These are phyloP conservation scores for Eucalyptus leucophloia DNA, from an alignment of 345 rosid genomes.

Conservation along the genomic window DNA sequence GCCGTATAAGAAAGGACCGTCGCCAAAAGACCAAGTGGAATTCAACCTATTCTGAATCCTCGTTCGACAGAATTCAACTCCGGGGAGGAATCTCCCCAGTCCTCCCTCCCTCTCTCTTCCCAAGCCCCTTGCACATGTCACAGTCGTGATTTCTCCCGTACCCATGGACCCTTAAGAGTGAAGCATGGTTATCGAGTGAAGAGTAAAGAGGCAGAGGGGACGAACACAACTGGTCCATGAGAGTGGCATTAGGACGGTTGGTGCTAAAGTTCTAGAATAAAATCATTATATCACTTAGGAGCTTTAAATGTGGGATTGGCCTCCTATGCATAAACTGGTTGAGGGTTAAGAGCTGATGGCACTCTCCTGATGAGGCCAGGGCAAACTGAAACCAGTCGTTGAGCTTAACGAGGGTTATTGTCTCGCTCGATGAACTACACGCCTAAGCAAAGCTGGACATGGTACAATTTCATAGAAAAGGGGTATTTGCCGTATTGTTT, in stretches of 20 bases:
- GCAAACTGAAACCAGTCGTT: fast-evolving
- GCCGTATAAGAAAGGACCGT: background rate
- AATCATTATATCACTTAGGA: fast-evolving
- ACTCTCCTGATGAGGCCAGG: fast-evolving
- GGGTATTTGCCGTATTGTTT: fast-evolving
- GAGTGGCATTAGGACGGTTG: fast-evolving
- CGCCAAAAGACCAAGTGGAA: background rate
- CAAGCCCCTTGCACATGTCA: background rate
- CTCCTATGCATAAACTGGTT: too few relatives aligned
- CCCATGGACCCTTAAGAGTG: too few relatives aligned
- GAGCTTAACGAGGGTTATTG: too few relatives aligned
- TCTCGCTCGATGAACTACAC: too few relatives aligned
- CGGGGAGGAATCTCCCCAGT: background rate
- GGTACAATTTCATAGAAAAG: fast-evolving
- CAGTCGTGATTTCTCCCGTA: too few relatives aligned
- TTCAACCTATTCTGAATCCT: background rate
- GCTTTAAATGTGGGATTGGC: fast-evolving
- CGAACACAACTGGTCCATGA: fast-evolving
- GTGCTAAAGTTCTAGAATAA: fast-evolving
- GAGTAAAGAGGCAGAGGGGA: fast-evolving
- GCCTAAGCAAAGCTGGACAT: fast-evolving
- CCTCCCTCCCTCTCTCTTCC: background rate
- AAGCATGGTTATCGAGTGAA: too few relatives aligned
- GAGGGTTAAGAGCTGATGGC: too few relatives aligned
- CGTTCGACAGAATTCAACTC: background rate